Evolutionary conservation across 331 rosid species (phyloP), one percentile per base, ranked within the genome.

Genomic region (Rosa hybrid): DNA sequence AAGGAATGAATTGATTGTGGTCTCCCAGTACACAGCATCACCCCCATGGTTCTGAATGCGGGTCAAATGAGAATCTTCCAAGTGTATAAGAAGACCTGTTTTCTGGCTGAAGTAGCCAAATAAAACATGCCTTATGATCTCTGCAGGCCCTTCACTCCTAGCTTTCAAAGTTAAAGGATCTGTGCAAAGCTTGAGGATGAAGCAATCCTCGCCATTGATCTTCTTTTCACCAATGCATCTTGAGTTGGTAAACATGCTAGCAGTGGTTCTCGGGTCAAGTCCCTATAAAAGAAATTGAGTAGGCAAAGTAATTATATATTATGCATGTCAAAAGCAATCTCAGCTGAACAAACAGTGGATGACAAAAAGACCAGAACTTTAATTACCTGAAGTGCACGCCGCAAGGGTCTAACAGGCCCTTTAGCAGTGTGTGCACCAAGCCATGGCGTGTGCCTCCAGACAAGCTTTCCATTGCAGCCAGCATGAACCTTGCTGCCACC

Each of bases 371-470:
- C 13, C 1, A 7, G 41, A 77, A 57, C 18, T 56, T 17, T 18
- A 20, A 18, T 84, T 68, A 93, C 98, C 97, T 93, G 98, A 75
- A 96, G 92, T 6, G 99, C 98, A 5, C 99, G 94, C 38, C 99
- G 90, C 82, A 96, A 78, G 57, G 99, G 98, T 87, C 99, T 81
- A 77, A 96, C 98, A 1, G 99, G 99, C 50, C 99, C 99, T 86
- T 96, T 96, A 0, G 99, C 98, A 16, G 97, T 94, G 72, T 96
- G 99, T 4, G 99, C 96, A 72, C 99, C 99, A 6, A 93, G 94
- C 99, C 99, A 96, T 13, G 99, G 99, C 0, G 99, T 96, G 91
- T 96, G 99, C 75, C 99, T 89, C 99, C 99, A 96, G n/a, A 96
- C 99, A 27, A 96, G 94, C 76, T 89, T 85, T 69, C 99, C 98